phyloP scores from a whole-genome alignment of 768 basidiomycete species.

The Mycena polygramma region DNA sequence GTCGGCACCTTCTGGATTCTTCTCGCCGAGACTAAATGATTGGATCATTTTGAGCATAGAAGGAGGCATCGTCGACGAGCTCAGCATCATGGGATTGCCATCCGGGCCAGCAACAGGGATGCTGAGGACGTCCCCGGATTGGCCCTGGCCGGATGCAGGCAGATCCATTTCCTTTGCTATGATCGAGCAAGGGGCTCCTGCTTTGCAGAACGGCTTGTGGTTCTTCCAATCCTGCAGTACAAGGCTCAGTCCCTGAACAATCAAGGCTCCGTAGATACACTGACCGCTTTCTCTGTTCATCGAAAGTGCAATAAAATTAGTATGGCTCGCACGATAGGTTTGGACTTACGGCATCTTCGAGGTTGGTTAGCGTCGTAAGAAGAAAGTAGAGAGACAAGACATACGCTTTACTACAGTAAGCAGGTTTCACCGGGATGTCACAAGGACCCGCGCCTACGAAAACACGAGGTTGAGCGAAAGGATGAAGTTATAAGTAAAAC shows the following conservation, averaged over 20 bases:
- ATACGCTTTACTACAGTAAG: constrained; percentile 50
- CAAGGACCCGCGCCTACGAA: constrained; percentile 45
- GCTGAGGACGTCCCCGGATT: constrained; percentile 36
- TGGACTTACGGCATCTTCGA: constrained; percentile 2
- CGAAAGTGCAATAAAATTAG: not conserved
- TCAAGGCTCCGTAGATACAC: not conserved
- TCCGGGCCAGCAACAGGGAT: constrained; percentile 44
- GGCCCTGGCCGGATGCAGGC: constrained; percentile 23
- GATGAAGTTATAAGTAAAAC: constrained; percentile 2
- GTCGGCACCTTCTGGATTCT: constrained; percentile 5
- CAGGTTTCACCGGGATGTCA: constrained; percentile 48
- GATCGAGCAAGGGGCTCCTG: constrained; percentile 48
- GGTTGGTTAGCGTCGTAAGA: not conserved
- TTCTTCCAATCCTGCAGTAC: constrained; percentile 47
- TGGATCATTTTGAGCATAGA: constrained; percentile 42
- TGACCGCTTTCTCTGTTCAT: constrained; percentile 18
- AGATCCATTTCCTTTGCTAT: constrained; percentile 40
- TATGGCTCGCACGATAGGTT: not conserved
- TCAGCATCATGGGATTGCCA: constrained; percentile 40
- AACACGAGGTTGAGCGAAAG: not conserved
- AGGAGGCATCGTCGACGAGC: constrained; percentile 46
- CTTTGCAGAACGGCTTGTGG: constrained; percentile 52
- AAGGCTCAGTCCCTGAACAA: not conserved
- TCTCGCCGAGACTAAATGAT: constrained; percentile 4
- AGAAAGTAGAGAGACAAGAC: not conserved